Base-by-base conservation (phyloP, 148 eudicot species). In the Selenicereus undatus region DNA sequence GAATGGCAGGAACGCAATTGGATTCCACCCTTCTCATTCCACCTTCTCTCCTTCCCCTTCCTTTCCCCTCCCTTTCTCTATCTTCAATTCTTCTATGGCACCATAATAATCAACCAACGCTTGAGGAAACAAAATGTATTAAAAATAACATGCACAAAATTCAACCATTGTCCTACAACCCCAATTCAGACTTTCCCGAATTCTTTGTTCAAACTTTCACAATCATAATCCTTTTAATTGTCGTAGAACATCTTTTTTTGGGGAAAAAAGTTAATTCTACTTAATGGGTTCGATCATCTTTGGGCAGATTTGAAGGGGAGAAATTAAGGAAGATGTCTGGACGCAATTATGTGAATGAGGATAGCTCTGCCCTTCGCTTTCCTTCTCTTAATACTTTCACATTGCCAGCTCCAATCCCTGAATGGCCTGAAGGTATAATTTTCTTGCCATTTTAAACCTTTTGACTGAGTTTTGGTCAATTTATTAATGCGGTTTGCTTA, bases 351-450 rank as follows among this genome's bases (percentile, higher is more conserved):
- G 73, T 86, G 76, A 16, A 51, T 54, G 82, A 89, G 88, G 86
- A 70, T 74, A 83, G 54, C 62, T 75, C 82, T 74, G 65, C 82
- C 36, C 78, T 79, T 54, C 48, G 66, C 21, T 56, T 56, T 21
- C 85, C 82, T 66, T 39, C 82, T 20, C 80, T 86, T n/a, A 66
- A 82, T 39, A n/a, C 82, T 56, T 92, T 92, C 89, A 86, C 89
- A 60, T 90, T 94, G 45, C 94, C 98, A 66, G 89, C 90, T 56
- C 91, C 98, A 42, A 78, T 91, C 75, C 94, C 98, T 5, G 78
- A 87, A 27, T 94, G 98, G 98, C 98, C 94, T 83, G 76, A 79
- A 85, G 98, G 98, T 94, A 76, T 39, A 66, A 50, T 26, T 29
- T n/a, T 79, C 2, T 64, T 52, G 6, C 11, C 14, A 60, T 76